These are phyloP conservation scores for Penicillium paneum DNA, from an alignment of 2,329 filamentous ascomycete species.

Conservation along the genomic window DNA sequence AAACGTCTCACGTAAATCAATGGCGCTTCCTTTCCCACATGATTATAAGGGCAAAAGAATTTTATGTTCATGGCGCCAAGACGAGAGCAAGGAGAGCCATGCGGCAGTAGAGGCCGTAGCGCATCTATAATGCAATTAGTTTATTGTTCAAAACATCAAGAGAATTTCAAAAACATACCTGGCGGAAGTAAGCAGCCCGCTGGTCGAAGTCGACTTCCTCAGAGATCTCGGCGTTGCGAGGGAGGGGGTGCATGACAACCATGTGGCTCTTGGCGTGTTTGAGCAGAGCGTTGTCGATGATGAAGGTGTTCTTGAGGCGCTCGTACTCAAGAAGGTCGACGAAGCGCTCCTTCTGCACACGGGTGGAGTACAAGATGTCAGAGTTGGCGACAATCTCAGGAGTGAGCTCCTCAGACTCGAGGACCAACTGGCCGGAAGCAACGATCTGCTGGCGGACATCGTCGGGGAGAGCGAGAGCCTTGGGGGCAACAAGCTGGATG, in stretches of 20 bases:
- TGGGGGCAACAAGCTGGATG: slow-evolving; percentile 85
- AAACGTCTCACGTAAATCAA: slow-evolving; percentile 24
- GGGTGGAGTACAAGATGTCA: slow-evolving; percentile 95
- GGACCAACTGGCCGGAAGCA: slow-evolving; percentile 70
- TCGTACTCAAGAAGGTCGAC: slow-evolving; percentile 77
- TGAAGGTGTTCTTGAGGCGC: slow-evolving; percentile 78
- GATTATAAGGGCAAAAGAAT: slow-evolving; percentile 17
- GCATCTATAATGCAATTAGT: slow-evolving; percentile 68
- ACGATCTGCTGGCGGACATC: slow-evolving; percentile 71
- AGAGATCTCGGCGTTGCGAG: slow-evolving; percentile 86
- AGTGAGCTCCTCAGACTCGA: slow-evolving; percentile 74
- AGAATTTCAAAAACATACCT: slow-evolving; percentile 62
- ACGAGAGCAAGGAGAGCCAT: slow-evolving; percentile 96
- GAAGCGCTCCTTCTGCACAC: slow-evolving; percentile 96
- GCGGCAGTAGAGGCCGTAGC: slow-evolving; percentile 93
- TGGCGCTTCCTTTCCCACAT: slow-evolving; percentile 17
- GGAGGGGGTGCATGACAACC: slow-evolving; percentile 93
- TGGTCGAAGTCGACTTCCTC: slow-evolving; percentile 98
- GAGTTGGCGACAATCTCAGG: slow-evolving; percentile 80
- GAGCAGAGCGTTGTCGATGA: slow-evolving; percentile 85
- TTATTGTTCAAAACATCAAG: slow-evolving; percentile 1
- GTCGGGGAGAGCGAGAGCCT: slow-evolving; percentile 70
- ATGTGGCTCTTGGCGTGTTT: slow-evolving; percentile 89
- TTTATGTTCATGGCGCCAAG: slow-evolving; percentile 58
- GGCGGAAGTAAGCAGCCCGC: slow-evolving; percentile 95